phyloP scores from a whole-genome alignment of 23 red algal genomes.

The Cyanidioschyzon merolae region DNA sequence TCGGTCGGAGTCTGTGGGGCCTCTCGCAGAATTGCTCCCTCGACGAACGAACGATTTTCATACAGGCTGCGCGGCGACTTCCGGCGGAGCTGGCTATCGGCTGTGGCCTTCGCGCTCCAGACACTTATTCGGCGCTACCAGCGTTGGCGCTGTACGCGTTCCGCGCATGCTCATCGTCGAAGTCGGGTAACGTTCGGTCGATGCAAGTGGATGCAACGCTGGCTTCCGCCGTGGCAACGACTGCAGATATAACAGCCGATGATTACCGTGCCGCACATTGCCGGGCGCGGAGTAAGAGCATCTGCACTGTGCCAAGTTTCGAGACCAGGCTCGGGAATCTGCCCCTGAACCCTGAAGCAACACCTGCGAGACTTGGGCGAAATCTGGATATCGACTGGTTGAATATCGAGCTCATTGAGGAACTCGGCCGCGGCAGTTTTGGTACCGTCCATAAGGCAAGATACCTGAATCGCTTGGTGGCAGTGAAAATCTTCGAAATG shows the following conservation, averaged over 20 bases:
- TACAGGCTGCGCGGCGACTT: background rate
- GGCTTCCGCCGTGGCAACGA: background rate
- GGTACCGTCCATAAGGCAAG: slow-evolving; percentile 1
- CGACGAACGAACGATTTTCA: background rate
- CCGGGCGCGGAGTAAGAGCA: background rate
- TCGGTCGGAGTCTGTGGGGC: background rate
- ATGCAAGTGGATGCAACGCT: background rate
- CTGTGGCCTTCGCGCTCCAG: background rate
- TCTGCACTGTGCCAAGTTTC: background rate
- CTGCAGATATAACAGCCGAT: background rate
- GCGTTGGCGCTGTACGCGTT: background rate
- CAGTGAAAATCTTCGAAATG: slow-evolving; percentile 1
- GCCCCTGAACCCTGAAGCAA: background rate
- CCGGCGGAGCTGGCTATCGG: background rate
- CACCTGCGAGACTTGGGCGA: background rate
- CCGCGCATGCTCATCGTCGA: background rate
- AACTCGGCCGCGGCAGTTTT: background rate
- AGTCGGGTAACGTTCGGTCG: background rate
- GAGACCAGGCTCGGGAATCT: background rate
- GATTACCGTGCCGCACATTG: background rate
- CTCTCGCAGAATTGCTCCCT: background rate
- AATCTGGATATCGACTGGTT: background rate
- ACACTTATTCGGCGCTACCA: background rate
- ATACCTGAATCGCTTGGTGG: background rate
- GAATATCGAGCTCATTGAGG: background rate